These are phyloP conservation scores for Corylus americana DNA, from an alignment of 306 rosid species.

Conservation along the genomic window DNA sequence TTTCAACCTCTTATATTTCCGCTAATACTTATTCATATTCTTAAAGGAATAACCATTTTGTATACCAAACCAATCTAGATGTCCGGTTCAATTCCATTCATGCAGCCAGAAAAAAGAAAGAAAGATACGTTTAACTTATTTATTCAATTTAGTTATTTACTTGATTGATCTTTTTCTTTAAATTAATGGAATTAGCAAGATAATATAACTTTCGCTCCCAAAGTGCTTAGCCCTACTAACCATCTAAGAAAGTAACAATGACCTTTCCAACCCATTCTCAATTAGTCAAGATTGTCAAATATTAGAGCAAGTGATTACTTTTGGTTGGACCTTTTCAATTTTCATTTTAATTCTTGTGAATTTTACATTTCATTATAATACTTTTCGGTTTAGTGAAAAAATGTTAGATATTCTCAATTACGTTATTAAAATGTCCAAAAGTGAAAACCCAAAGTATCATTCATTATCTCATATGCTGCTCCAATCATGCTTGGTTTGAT, in stretches of 20 bases:
- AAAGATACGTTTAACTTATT: not conserved
- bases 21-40: no score
- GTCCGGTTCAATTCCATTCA: not conserved
- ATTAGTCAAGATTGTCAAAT: not conserved
- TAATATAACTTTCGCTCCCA: not conserved
- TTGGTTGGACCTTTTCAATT: not conserved
- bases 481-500: not conserved
- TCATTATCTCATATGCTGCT: not conserved
- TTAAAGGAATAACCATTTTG: no score
- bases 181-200: not conserved
- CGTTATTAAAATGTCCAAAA: not conserved
- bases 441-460: not conserved
- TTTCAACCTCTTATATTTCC: no score
- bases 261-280: not conserved
- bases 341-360: not conserved
- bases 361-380: not conserved
- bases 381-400: not conserved
- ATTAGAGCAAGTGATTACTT: not conserved
- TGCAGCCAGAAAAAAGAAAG: not conserved
- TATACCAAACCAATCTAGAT: not conserved
- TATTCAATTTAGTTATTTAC: not conserved
- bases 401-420: not conserved
- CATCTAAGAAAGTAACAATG: not conserved
- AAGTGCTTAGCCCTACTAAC: not conserved
- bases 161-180: not conserved